Base-by-base conservation (phyloP, 805 yeast genomes). In the Myxozyma vanderwaltii region DNA sequence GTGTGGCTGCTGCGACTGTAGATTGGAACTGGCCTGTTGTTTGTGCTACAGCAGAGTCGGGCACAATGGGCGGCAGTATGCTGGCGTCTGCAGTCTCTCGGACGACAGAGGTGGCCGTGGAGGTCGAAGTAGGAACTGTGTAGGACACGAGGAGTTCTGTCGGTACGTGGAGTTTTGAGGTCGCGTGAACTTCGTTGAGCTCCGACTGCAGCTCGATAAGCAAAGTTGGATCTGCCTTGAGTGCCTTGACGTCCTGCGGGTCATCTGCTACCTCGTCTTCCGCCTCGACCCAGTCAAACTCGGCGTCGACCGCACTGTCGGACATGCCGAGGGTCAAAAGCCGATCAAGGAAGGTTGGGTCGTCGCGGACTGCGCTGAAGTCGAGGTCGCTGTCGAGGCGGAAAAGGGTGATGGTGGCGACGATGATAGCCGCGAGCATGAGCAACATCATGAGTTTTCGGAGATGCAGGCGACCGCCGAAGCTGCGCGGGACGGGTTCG, bases 371-470 rank as follows among this genome's bases (percentile, higher is more conserved):
- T 26, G 36, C 33, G 38, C 33, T 24, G 45, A 49, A 39, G 45
- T 49, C 53, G 38, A 49, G 44, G 45, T 36, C 44, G 38, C 38
- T 15, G 53, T 49, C 45, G 43, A 49, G 23, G n/a, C 53, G 53
- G 38, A 49, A 7, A 26, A 49, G 53, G 5, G 39, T 26, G 45
- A 39, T 10, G 53, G 39, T 15, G 38, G 45, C 26, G 36, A 15
- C 24, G 10, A 49, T 15, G 26, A 38, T 19, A 17, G 53, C 19
- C 24, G 45, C 19, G 36, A 49, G 53, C 45, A 49, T 27, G 19
- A 49, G 38, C 23, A 38, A 7, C 31, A 17, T 19, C 44, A 49
- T 38, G 31, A 48, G 43, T 29, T 48, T 3, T 44, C 26, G 52
- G 23, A 24, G 33, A 31, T 17, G 33, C 33, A 38, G 36, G 38